Base-by-base conservation (phyloP, 129 eudicot genomes). In the Centaurea solstitialis region DNA sequence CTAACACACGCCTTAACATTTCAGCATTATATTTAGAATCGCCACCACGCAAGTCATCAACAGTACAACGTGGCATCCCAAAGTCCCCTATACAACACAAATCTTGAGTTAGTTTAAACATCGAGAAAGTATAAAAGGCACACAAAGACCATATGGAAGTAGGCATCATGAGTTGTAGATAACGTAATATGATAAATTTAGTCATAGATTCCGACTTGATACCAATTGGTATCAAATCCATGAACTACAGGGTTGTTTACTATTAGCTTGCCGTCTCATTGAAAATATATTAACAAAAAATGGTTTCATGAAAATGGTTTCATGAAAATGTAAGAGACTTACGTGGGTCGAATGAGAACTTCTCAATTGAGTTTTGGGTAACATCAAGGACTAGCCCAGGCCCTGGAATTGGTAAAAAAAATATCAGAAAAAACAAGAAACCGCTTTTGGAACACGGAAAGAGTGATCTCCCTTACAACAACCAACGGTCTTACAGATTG, bases 291-390 rank as follows among this genome's bases (percentile, higher is more conserved):
- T 33, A 33, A 33, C 37, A 33, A 33, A n/a, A n/a, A 62, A 38
- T 3, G 41, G 6, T 70, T 21, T 47, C 13, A 41, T 18, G 65
- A 66, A 43, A 62, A 38, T 3, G 41, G 6, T 70, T 21, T 47
- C 13, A 41, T 18, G 65, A 66, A 43, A 72, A 45, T 35, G 69
- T 17, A 24, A 72, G 83, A 79, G 15, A 76, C 88, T 89, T 91
- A 93, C 98, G 87, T 83, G 98, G 98, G 83, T 93, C 98, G 75
- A 93, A 93, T 15, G 88, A 84, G 79, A 91, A 93, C 76, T 90
- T 89, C 77, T 93, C 89, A 74, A 93, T 86, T 85, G 85, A 88
- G 72, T 88, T 89, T n/a, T 90, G 85, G 68, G 95, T 91, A 61
- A 93, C 94, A 73, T 91, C 97, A 80, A 93, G 94, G 72, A 85